Evolutionary conservation across 2,329 filamentous ascomycete species (phyloP).

Genomic region (Xylariales sp.): DNA sequence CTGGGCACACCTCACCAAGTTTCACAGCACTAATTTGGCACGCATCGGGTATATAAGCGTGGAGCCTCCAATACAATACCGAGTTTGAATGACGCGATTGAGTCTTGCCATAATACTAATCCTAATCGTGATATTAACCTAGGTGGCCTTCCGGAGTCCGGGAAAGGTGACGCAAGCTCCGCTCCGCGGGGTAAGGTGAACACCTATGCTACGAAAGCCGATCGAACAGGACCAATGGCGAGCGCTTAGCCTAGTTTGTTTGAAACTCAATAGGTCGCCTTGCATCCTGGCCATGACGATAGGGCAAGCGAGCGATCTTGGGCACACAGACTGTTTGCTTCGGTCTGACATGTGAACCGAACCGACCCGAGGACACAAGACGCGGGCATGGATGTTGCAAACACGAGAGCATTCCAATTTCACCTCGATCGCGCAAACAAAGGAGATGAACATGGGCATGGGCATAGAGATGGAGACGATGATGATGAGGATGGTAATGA

Average conservation of each 20-base stretch:
- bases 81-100: neutral
- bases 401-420: slow-evolving; percentile 4
- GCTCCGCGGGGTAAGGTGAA: slow-evolving; percentile 22
- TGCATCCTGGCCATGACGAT: slow-evolving; percentile 3
- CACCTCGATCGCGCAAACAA: slow-evolving; percentile 9
- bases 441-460: neutral
- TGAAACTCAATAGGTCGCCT: slow-evolving; percentile 6
- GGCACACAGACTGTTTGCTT: neutral
- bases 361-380: neutral
- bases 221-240: slow-evolving; percentile 16
- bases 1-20: neutral
- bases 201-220: slow-evolving; percentile 9
- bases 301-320: neutral
- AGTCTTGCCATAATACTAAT: neutral
- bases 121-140: neutral
- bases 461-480: too few species aligned
- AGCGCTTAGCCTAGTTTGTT: neutral
- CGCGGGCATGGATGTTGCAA: neutral
- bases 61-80: neutral
- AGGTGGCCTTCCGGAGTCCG: slow-evolving; percentile 17
- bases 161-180: slow-evolving; percentile 31
- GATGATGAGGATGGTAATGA: neutral
- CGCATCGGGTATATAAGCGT: neutral
- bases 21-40: neutral
- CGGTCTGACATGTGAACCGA: slow-evolving; percentile 1